Evolutionary conservation across 2,329 filamentous ascomycete species (phyloP).

Genomic region (Talaromyces pinophilus): DNA sequence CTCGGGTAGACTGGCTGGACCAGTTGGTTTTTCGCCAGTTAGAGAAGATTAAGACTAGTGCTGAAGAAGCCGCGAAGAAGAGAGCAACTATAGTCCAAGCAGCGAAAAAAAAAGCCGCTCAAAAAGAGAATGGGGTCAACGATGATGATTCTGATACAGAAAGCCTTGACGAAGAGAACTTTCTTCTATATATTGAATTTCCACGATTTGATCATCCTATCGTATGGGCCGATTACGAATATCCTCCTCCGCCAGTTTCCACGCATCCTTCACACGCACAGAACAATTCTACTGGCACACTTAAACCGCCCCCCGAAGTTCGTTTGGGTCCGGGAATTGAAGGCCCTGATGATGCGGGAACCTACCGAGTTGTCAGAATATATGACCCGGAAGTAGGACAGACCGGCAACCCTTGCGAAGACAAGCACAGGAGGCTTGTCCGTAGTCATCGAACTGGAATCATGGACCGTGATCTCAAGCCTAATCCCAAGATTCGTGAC

Average conservation of each 20-base stretch:
- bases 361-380: slow-evolving; percentile 70
- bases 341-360: slow-evolving; percentile 56
- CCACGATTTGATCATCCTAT: slow-evolving; percentile 94
- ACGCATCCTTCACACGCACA: slow-evolving; percentile 65
- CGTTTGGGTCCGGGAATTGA: slow-evolving; percentile 89
- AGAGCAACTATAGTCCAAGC: slow-evolving; percentile 45
- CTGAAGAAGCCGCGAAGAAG: slow-evolving; percentile 65
- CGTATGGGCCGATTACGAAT: slow-evolving; percentile 92
- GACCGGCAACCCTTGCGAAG: slow-evolving; percentile 88
- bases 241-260: slow-evolving; percentile 80
- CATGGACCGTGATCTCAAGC: slow-evolving; percentile 90
- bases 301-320: slow-evolving; percentile 83
- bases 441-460: slow-evolving; percentile 92
- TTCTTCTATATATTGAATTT: slow-evolving; percentile 85
- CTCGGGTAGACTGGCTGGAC: slow-evolving; percentile 91
- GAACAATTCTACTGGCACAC: slow-evolving; percentile 67
- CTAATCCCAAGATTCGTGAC: slow-evolving; percentile 92
- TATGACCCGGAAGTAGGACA: slow-evolving; percentile 93
- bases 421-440: slow-evolving; percentile 88
- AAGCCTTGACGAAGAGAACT: slow-evolving; percentile 61
- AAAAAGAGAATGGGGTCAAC: slow-evolving; percentile 45
- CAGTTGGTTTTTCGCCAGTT: slow-evolving; percentile 88
- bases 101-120: slow-evolving; percentile 31
- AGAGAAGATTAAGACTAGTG: slow-evolving; percentile 71
- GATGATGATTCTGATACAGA: slow-evolving; percentile 40